A percentile compares a stretch with the other conserved stretches of the same genome.
These are phyloP conservation scores for Stagonosporopsis rhizophila DNA, from an alignment of 2,329 filamentous ascomycete species.

Conservation along the genomic window DNA sequence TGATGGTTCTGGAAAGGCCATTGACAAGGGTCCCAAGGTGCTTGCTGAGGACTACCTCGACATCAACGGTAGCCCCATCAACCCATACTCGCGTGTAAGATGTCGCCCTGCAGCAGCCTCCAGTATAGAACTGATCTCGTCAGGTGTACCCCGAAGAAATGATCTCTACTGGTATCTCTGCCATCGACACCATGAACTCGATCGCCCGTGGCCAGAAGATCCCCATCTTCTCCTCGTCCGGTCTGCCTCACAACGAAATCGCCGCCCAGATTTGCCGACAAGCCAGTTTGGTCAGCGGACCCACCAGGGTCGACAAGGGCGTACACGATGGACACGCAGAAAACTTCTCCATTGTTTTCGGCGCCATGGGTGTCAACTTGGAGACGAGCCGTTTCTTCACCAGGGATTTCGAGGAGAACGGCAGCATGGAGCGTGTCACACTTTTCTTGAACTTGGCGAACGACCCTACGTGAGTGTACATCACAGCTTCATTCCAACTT, in stretches of 20 bases:
- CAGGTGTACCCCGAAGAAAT: conserved; percentile 99
- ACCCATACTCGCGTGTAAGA: conserved; percentile 91
- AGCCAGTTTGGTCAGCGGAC: conserved; percentile 88
- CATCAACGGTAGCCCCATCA: conserved; percentile 98
- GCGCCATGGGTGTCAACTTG: conserved; percentile 99
- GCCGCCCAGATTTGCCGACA: conserved; percentile 98
- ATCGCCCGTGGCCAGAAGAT: conserved; percentile 99
- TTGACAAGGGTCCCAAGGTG: conserved; percentile 99
- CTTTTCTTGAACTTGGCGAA: conserved; percentile 99
- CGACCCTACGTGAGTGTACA: conserved; percentile 82
- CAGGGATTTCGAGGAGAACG: conserved; percentile 98
- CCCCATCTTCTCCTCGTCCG: conserved; percentile 96
- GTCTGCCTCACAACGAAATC: conserved; percentile 99
- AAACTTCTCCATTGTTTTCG: conserved; percentile 99
- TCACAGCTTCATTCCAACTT: conserved; percentile 2
- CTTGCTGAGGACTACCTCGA: conserved; percentile 97
- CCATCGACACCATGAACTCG: conserved; percentile 92
- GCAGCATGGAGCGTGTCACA: conserved; percentile 95
- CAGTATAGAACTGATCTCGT: conserved; percentile 31
- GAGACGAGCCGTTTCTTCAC: conserved; percentile 99
- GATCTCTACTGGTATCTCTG: conserved; percentile 99
- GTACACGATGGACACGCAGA: conserved; percentile 97
- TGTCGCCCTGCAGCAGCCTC: not conserved
- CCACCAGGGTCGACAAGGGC: conserved; percentile 94
- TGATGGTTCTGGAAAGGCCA: conserved; percentile 95